phyloP scores from a whole-genome alignment of 139 green algal species.

The Chlamydomonas sphaeroides region DNA sequence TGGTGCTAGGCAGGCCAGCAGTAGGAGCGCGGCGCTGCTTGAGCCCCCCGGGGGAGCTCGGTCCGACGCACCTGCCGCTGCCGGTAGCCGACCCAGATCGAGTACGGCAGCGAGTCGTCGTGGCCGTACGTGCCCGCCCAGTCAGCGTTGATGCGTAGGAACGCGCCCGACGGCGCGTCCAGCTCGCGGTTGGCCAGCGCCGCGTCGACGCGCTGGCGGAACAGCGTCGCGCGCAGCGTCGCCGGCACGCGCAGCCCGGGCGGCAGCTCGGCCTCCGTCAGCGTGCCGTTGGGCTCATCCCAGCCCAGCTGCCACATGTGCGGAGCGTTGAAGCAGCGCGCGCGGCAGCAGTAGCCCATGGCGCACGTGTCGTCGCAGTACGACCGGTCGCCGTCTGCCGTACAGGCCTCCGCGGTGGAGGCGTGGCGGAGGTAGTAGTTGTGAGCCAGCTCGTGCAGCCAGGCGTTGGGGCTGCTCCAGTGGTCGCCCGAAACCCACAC shows the following conservation, averaged over 20 bases:
- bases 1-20: too few species aligned
- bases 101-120: too few species aligned
- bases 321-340: conserved; percentile 49
- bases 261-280: neutral
- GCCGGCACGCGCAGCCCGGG: neutral
- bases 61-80: too few species aligned
- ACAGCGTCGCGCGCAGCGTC: neutral
- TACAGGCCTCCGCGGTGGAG: neutral
- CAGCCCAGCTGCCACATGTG: conserved; percentile 56
- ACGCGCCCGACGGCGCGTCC: neutral
- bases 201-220: neutral
- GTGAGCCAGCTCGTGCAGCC: conserved; percentile 52
- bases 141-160: neutral
- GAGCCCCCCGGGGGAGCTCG: too few species aligned
- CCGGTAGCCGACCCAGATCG: neutral
- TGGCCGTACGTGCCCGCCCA: neutral
- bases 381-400: neutral
- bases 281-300: neutral
- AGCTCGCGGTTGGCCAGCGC: neutral
- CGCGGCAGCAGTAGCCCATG: conserved; percentile 49
- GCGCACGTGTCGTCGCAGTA: conserved; percentile 37
- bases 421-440: conserved; percentile 55
- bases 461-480: conserved; percentile 11
- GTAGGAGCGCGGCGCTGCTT: too few species aligned
- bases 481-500: conserved; percentile 40